A percentile compares a stretch with the other conserved stretches of the same genome.
These are phyloP conservation scores for Scenedesmus sp. DNA, from an alignment of 163 green algal genomes.

Conservation along the genomic window DNA sequence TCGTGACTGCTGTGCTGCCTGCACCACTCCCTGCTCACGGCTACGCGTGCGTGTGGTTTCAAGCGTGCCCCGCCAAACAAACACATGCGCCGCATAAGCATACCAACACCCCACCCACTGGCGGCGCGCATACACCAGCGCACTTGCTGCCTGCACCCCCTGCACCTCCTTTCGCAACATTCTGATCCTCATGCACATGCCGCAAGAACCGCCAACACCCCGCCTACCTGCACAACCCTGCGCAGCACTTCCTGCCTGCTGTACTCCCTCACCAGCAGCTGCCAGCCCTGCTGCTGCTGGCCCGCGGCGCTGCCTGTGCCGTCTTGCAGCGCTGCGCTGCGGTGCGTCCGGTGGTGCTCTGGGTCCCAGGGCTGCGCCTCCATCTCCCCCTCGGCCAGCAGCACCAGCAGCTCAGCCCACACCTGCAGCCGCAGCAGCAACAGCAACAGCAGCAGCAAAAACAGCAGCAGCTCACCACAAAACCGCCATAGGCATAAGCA, in stretches of 20 bases:
- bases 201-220: too few species aligned
- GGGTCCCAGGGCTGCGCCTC: conserved; percentile 30
- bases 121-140: too few species aligned
- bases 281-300: conserved; percentile 4
- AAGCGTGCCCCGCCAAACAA: too few species aligned
- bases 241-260: conserved; percentile 28
- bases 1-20: too few species aligned
- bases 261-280: conserved; percentile 39
- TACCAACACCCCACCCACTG: too few species aligned
- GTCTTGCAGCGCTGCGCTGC: background rate
- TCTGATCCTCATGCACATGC: background rate
- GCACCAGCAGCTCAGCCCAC: conserved; percentile 51
- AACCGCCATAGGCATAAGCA: background rate
- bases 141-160: too few species aligned
- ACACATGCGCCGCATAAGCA: too few species aligned
- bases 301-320: background rate
- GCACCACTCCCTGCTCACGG: too few species aligned
- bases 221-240: conserved; percentile 43
- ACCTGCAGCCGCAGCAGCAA: conserved; percentile 8
- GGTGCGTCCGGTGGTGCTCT: conserved; percentile 10
- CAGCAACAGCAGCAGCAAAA: background rate
- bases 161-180: background rate
- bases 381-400: conserved; percentile 42
- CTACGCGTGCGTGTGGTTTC: too few species aligned
- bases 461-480: too few species aligned